A percentile compares a stretch with the other conserved stretches of the same genome.
Conservation (phyloP, 805 yeast species). For the Metschnikowia similis region DNA sequence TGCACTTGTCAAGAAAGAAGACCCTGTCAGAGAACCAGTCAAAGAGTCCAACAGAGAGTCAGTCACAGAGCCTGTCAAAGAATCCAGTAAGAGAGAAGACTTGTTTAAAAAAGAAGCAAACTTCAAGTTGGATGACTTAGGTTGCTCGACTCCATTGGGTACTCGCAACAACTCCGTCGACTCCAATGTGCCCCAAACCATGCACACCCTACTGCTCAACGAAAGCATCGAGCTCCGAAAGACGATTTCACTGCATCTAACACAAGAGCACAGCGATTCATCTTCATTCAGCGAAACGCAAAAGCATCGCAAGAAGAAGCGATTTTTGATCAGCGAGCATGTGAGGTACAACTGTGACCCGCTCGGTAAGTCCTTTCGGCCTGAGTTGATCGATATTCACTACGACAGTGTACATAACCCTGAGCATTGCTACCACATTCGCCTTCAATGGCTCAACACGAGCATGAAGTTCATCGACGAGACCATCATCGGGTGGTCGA, state of each 20-base stretch:
- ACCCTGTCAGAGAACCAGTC: not conserved
- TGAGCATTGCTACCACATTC: conserved; percentile 86
- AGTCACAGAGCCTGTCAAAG: not conserved
- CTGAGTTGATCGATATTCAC: conserved; percentile 77
- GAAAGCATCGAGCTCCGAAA: conserved; percentile 8
- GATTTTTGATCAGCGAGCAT: conserved; percentile 61
- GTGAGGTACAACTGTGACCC: conserved; percentile 76
- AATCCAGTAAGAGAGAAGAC: not conserved
- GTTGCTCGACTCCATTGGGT: not conserved
- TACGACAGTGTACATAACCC: conserved; percentile 92
- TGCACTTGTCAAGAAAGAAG: too few species aligned
- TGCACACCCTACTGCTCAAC: not conserved
- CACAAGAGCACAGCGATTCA: conserved; percentile 14
- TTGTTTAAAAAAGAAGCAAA: not conserved
- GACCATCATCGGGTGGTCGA: conserved; percentile 67
- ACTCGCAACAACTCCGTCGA: conserved; percentile 4
- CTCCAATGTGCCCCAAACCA: not conserved
- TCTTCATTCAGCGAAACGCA: conserved; percentile 18
- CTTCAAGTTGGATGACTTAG: not conserved
- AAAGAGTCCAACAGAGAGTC: not conserved
- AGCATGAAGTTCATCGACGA: conserved; percentile 78
- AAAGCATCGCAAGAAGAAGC: conserved; percentile 22
- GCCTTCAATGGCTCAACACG: conserved; percentile 89
- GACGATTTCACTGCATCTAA: conserved; percentile 11
- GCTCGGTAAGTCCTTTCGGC: conserved; percentile 60